Conservation (phyloP, 306 rosid species). For the Prosopis cineraria region DNA sequence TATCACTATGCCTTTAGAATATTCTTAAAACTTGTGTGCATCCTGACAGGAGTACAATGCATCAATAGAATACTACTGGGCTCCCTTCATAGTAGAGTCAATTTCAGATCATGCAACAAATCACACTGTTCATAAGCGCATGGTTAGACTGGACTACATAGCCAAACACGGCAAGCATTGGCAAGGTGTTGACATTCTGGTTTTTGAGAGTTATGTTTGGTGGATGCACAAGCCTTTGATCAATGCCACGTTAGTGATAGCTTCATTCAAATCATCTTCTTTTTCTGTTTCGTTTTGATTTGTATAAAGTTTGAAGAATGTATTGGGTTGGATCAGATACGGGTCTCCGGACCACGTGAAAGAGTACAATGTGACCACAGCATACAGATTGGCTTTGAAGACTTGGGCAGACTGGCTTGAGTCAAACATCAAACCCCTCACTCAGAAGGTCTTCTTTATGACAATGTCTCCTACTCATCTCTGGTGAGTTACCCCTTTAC, state of each 20-base stretch:
- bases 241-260: constrained; percentile 64
- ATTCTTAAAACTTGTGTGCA: too few relatives aligned
- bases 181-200: constrained; percentile 83
- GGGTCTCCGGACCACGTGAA: constrained; percentile 59
- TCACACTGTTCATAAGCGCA: constrained; percentile 68
- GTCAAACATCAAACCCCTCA: constrained; percentile 56
- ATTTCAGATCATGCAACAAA: constrained; percentile 92
- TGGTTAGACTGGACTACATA: constrained; percentile 78
- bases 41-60: constrained; percentile 70
- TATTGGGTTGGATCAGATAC: constrained; percentile 40
- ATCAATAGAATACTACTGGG: constrained; percentile 90
- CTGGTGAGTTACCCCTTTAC: constrained; percentile 54
- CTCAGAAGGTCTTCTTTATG: constrained; percentile 79
- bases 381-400: constrained; percentile 77
- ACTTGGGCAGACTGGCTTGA: constrained; percentile 91
- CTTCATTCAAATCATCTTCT: background rate
- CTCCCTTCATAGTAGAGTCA: constrained; percentile 87
- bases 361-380: constrained; percentile 80
- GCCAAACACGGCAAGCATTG: constrained; percentile 79
- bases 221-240: constrained; percentile 81
- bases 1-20: too few relatives aligned
- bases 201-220: constrained; percentile 95
- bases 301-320: background rate
- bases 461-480: constrained; percentile 94
- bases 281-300: background rate